Evolutionary conservation across 148 eudicot genomes (phyloP).

Genomic region (Spergularia bocconei): DNA sequence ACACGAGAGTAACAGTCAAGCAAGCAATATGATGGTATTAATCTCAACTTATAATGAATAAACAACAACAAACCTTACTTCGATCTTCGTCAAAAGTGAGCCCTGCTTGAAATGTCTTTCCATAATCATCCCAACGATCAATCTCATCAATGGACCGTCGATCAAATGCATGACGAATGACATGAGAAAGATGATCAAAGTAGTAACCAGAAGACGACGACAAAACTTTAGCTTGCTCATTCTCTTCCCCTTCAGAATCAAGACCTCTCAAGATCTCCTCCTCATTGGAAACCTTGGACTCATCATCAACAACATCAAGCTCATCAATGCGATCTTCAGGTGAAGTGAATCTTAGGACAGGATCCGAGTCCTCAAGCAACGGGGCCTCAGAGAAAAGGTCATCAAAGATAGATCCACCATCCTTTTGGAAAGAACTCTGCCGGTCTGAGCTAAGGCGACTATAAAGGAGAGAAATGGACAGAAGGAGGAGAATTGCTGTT

Average conservation of each 20-base stretch:
- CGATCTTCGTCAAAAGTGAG: slow-evolving; percentile 25
- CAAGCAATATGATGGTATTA: no score
- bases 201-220: slow-evolving; percentile 35
- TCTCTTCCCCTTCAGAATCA: slow-evolving; percentile 23
- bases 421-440: background rate
- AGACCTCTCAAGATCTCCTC: slow-evolving; percentile 19
- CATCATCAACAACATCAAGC: slow-evolving; percentile 13
- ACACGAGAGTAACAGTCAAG: no score
- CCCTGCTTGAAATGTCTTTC: slow-evolving; percentile 30
- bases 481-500: slow-evolving; percentile 13
- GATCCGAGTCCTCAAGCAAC: slow-evolving; percentile 21
- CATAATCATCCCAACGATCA: slow-evolving; percentile 62
- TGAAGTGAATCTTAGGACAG: background rate
- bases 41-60: background rate
- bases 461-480: slow-evolving; percentile 12
- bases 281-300: slow-evolving; percentile 20
- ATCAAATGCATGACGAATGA: slow-evolving; percentile 54
- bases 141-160: slow-evolving; percentile 50
- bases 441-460: slow-evolving; percentile 3
- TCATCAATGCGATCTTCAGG: slow-evolving; percentile 21
- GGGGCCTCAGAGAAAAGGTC: slow-evolving; percentile 10
- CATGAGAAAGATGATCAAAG: slow-evolving; percentile 51
- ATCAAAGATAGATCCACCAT: background rate
- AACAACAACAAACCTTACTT: slow-evolving; percentile 26
- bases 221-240: background rate